Conservation (phyloP, 257 asterid species). For the Ilex asprella region DNA sequence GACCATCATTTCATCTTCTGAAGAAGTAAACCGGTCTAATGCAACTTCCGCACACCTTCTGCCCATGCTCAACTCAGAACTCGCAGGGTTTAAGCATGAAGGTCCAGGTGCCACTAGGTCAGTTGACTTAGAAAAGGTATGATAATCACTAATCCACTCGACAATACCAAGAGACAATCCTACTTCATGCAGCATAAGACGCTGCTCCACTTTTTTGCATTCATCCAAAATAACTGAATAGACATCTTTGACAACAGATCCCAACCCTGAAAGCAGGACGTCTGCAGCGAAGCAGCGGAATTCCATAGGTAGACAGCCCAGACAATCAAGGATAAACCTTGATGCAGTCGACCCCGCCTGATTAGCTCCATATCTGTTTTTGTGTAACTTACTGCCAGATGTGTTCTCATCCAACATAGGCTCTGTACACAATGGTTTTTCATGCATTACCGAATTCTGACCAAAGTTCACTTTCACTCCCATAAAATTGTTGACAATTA, state of each 20-base stretch:
- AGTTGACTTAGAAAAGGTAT: conserved; percentile 30
- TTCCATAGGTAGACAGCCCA: conserved; percentile 76
- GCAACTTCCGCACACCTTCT: conserved; percentile 22
- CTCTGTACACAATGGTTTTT: conserved; percentile 24
- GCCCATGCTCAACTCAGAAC: conserved; percentile 20
- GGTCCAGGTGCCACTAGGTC: conserved; percentile 26
- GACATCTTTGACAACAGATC: conserved; percentile 57
- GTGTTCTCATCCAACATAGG: conserved; percentile 17
- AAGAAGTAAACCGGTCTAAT: conserved; percentile 10
- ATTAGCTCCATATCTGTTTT: conserved; percentile 21
- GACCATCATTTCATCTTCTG: conserved; percentile 19
- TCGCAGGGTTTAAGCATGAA: conserved; percentile 29
- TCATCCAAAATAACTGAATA: conserved; percentile 62
- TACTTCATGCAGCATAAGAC: conserved; percentile 83
- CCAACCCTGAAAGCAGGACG: conserved; percentile 74
- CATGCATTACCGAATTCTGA: conserved; percentile 17
- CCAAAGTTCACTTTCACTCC: conserved; percentile 29
- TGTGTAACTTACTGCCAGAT: conserved; percentile 20
- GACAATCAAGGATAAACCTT: conserved; percentile 71
- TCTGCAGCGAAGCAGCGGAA: conserved; percentile 77
- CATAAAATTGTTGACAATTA: conserved; percentile 34
- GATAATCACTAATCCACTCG: conserved; percentile 82
- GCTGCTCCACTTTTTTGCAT: conserved; percentile 57
- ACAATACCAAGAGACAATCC: conserved; percentile 77
- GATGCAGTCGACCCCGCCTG: conserved; percentile 38